A percentile compares a stretch with the other conserved stretches of the same genome.
Conservation (phyloP, 192 early-diverging fungal species). For the Backusella liffmaniae region DNA sequence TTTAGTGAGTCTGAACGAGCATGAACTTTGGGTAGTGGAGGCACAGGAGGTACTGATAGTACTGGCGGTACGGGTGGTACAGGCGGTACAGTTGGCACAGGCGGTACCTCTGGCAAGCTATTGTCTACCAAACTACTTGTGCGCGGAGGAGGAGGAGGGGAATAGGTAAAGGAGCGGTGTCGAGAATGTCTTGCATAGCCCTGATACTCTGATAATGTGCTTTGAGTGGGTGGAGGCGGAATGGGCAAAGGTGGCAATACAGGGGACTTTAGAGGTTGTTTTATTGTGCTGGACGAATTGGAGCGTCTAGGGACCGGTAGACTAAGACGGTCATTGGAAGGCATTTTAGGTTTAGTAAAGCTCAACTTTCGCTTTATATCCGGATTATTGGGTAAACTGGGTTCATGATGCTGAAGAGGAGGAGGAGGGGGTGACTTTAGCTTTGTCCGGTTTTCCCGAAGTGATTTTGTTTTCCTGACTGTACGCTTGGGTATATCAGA, state of each 20-base stretch:
- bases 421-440: not conserved
- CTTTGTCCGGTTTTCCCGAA: not conserved
- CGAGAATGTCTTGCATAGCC: slow-evolving; percentile 10
- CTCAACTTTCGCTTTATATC: not conserved
- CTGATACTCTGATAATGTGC: slow-evolving; percentile 12
- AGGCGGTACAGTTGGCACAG: not conserved
- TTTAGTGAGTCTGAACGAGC: not conserved
- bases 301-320: not conserved
- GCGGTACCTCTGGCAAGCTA: not conserved
- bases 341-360: not conserved
- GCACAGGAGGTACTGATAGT: not conserved
- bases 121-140: not conserved
- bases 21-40: not conserved
- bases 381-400: not conserved
- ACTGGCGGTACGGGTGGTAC: not conserved
- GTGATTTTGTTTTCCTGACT: not conserved
- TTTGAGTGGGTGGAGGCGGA: not conserved
- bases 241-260: not conserved
- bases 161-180: slow-evolving; percentile 12
- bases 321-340: not conserved
- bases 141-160: slow-evolving; percentile 17
- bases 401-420: not conserved
- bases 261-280: not conserved
- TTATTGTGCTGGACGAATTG: not conserved
- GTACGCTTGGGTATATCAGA: not conserved